Percentiles rank a stretch among this genome's conserved stretches.
Evolutionary conservation across 2,329 filamentous ascomycete species (phyloP).

Genomic region (Fusarium sp.): DNA sequence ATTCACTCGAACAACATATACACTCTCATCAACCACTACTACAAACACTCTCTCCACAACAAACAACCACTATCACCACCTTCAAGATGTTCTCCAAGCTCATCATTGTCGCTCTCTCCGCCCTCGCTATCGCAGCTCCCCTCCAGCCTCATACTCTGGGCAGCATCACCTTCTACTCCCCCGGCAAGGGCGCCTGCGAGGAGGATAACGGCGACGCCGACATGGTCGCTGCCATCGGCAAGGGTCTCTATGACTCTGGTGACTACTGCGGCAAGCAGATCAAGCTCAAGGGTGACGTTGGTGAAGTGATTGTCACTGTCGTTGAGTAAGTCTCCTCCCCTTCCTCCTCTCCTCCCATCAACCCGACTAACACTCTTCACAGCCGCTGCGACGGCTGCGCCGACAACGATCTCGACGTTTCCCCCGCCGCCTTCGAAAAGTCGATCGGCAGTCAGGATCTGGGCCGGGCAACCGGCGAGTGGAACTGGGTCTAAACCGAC

Average conservation of each 20-base stretch:
- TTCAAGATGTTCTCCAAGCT: constrained; percentile 41
- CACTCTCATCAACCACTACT: neutral
- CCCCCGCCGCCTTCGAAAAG: constrained; percentile 57
- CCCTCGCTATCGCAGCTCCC: constrained; percentile 28
- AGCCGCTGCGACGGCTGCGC: constrained; percentile 65
- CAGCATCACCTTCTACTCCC: constrained; percentile 66
- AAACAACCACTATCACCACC: neutral
- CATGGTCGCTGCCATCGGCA: constrained; percentile 73
- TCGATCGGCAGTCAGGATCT: constrained; percentile 51
- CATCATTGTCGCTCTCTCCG: constrained; percentile 37
- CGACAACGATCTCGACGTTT: constrained; percentile 61
- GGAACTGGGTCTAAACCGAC: constrained; percentile 16
- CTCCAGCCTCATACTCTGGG: constrained; percentile 18
- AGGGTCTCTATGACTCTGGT: constrained; percentile 72
- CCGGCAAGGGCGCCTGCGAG: constrained; percentile 76
- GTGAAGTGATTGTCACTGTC: constrained; percentile 68
- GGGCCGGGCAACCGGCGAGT: constrained; percentile 28
- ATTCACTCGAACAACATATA: constrained; percentile 6
- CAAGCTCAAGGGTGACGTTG: constrained; percentile 63
- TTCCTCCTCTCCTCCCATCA: too few relatives aligned
- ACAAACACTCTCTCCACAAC: neutral
- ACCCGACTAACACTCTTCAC: neutral
- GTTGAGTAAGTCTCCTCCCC: constrained; percentile 61
- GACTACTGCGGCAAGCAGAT: constrained; percentile 71
- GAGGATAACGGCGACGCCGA: constrained; percentile 64